Evolutionary conservation across 179 eudicot species (phyloP).

Genomic region (Actinidia arguta): DNA sequence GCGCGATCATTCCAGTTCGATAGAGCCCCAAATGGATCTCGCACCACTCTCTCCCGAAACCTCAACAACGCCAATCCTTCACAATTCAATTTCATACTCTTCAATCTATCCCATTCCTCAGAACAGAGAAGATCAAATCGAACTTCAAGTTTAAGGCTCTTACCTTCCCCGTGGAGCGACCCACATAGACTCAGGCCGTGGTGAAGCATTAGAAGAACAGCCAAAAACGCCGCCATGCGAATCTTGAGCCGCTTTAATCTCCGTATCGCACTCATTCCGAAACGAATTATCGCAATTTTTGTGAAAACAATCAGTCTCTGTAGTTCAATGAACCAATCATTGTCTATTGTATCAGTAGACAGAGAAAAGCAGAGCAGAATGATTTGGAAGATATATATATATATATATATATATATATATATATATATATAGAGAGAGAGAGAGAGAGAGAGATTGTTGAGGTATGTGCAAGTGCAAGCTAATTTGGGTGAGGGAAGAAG

Average conservation of each 20-base stretch:
- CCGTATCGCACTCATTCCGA: conserved; percentile 17
- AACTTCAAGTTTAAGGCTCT: not conserved
- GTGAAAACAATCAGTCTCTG: not conserved
- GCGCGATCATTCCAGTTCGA: conserved; percentile 30
- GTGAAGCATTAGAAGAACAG: conserved; percentile 18
- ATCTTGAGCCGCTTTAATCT: conserved; percentile 6
- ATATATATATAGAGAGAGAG: not conserved
- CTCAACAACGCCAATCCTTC: conserved; percentile 42
- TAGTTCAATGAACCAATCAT: not conserved
- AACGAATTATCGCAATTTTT: not conserved
- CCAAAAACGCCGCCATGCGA: conserved; percentile 10
- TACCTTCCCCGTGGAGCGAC: conserved; percentile 42
- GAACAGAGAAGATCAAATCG: not conserved
- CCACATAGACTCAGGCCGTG: conserved; percentile 27
- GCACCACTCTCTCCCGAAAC: conserved; percentile 37
- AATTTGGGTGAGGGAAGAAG: conserved; percentile 23
- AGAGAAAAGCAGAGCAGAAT: not conserved
- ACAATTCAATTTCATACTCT: not conserved
- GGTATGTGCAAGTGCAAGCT: conserved; percentile 10
- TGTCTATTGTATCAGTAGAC: not conserved
- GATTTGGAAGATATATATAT: not conserved
- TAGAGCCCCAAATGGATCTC: conserved; percentile 43
- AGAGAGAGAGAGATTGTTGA: not conserved
- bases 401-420: not conserved
- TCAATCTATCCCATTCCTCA: not conserved